Evolutionary conservation across 257 asterid genomes (phyloP), one percentile per base, ranked within the genome.

Genomic region (Forsythia viridissima): DNA sequence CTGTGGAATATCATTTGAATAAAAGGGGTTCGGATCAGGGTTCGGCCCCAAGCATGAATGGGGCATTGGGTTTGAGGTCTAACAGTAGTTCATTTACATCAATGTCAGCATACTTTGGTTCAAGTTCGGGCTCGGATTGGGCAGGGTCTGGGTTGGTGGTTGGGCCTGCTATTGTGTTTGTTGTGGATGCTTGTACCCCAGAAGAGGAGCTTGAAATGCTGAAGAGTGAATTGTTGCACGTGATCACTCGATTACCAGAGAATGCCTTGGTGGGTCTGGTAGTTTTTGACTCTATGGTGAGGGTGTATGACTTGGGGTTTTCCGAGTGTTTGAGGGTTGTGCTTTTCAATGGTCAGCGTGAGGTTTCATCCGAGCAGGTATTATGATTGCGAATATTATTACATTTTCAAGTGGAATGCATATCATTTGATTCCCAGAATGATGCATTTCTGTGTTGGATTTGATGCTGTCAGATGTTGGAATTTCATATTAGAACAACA

Each of bases 271-370:
- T 95, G 78, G 97, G 97, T 42, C 76, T 95, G 87, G 92, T 95
- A 81, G 97, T 93, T 79, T 95, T 95, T 82, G 98, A 92, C 84
- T 84, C 92, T 10, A 92, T 92, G 94, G 97, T 90, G 78, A 90
- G 86, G 85, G 94, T 95, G 24, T 90, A 93, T 80, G 98, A 95
- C 88, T 89, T 95, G 83, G 96, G 96, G 40, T 95, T 90, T 80
- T 73, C 89, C 0, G 94, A 92, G 76, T 87, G 97, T 81, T 78
- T 84, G 74, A 89, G 85, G 86, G 93, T 86, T 72, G 91, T 95
- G 77, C 46, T 95, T 69, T 92, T 95, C 48, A 92, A 90, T 5
- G 99, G 97, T 0, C 97, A 87, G 77, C 94, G 97, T 2, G 92
- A 91, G 79, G 88, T 89, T 74, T 88, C 97, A 0, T 85, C 91